Percentiles rank a stretch among this genome's conserved stretches.
Conservation (phyloP, 2,329 filamentous ascomycete genomes). For the Chrysoporthe deuterocubensis region DNA sequence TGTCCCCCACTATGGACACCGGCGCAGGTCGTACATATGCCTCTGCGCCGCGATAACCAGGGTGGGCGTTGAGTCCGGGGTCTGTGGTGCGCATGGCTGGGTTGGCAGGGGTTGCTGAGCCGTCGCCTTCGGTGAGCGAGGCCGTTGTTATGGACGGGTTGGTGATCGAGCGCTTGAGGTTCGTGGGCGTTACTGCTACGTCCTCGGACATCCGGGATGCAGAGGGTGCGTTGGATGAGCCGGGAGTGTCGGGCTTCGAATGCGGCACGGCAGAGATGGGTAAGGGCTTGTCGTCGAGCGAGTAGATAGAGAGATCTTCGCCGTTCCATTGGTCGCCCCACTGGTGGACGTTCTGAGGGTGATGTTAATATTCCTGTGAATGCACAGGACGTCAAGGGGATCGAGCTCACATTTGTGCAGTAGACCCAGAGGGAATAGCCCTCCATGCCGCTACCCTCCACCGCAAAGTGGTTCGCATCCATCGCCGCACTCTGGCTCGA, state of each 20-base stretch:
- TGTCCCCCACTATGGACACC: slow-evolving; percentile 71
- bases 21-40: slow-evolving; percentile 89
- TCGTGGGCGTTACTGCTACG: slow-evolving; percentile 70
- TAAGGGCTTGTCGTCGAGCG: slow-evolving; percentile 74
- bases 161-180: slow-evolving; percentile 74
- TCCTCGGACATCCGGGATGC: slow-evolving; percentile 38
- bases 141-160: slow-evolving; percentile 67
- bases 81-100: slow-evolving; percentile 43
- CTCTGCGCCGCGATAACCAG: slow-evolving; percentile 87
- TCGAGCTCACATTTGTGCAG: slow-evolving; percentile 61
- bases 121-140: slow-evolving; percentile 40
- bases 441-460: slow-evolving; percentile 82
- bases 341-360: slow-evolving; percentile 74
- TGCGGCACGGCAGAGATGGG: slow-evolving; percentile 47
- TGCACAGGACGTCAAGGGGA: neutral
- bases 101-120: neutral
- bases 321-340: slow-evolving; percentile 97
- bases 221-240: slow-evolving; percentile 49
- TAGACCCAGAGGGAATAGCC: slow-evolving; percentile 94
- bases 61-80: slow-evolving; percentile 63
- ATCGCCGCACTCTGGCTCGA: slow-evolving; percentile 89
- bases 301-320: slow-evolving; percentile 92
- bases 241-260: slow-evolving; percentile 40
- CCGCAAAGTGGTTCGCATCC: slow-evolving; percentile 93
- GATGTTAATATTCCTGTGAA: slow-evolving; percentile 29